Conservation (phyloP, 345 rosid species). For the Rhizophora apiculata region DNA sequence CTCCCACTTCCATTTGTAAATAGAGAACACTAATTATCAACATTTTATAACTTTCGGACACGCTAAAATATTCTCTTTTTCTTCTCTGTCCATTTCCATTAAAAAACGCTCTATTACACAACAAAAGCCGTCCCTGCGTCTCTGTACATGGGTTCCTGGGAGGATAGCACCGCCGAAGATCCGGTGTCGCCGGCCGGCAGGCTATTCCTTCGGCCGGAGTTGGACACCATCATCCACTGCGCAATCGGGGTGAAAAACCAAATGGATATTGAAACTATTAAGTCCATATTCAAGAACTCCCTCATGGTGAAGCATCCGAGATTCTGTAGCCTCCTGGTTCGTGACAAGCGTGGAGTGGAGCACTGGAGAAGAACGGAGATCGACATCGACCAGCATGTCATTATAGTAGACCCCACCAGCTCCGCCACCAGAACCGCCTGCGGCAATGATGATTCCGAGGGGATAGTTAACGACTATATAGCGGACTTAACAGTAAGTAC, state of each 20-base stretch:
- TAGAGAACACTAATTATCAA: no score
- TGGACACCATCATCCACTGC: slow-evolving; percentile 50
- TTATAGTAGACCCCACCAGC: slow-evolving; percentile 15
- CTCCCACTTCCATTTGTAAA: no score
- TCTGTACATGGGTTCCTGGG: slow-evolving; percentile 16
- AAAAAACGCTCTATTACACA: background rate
- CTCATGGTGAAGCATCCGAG: slow-evolving; percentile 47
- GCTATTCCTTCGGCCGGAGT: slow-evolving; percentile 44
- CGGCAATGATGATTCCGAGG: slow-evolving; percentile 2
- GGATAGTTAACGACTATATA: slow-evolving; percentile 37
- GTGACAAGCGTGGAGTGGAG: slow-evolving; percentile 42
- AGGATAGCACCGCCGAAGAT: slow-evolving; percentile 27
- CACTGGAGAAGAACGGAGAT: slow-evolving; percentile 45
- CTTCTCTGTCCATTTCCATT: no score
- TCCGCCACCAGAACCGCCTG: background rate
- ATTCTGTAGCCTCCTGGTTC: slow-evolving; percentile 47
- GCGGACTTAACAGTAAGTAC: slow-evolving; percentile 42
- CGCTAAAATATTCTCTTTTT: no score
- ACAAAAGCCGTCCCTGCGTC: background rate
- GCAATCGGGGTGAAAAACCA: slow-evolving; percentile 33
- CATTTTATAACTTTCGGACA: no score
- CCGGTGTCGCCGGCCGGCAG: slow-evolving; percentile 58
- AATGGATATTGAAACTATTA: slow-evolving; percentile 27
- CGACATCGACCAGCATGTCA: slow-evolving; percentile 40
- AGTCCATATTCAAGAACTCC: slow-evolving; percentile 27